Base-by-base conservation (phyloP, 768 basidiomycete species). In the Naganishia randhawae region DNA sequence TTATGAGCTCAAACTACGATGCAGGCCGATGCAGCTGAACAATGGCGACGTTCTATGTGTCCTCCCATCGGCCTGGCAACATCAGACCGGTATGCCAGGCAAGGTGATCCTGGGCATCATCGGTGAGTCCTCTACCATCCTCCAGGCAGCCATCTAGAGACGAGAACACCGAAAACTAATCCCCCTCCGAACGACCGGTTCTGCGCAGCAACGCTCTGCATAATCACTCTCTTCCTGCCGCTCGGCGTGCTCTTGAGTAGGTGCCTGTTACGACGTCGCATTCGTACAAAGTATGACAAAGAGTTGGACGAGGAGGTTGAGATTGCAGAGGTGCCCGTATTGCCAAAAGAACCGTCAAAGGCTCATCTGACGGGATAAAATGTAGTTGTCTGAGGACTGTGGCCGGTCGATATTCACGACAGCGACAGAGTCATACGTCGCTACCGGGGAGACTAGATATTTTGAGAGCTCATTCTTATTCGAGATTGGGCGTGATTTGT, bases 21-120 rank as follows among this genome's bases (percentile, higher is more conserved):
- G 6, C 22, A 55, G 54, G 19, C n/a, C 54, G 6, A 2, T 55
- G 33, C 32, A 19, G 4, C 33, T 33, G 33, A 35, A 55, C 33
- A 33, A 55, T 35, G 54, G 54, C 54, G 35, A 55, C 2, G 29
- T 55, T 3, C 13, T 55, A n/a, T 55, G 54, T 35, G n/a, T 55
- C n/a, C 4, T 35, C 9, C 32, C 54, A 33, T 35, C 54, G 14
- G 54, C 14, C 5, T 31, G 8, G n/a, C 19, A 8, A 8, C 8
- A 13, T 22, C n/a, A 55, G 32, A 35, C 32, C 54, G n/a, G 35
- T 22, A 22, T 35, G 10, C 37, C 54, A 13, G 54, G 33, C 5
- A 9, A 33, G 5, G 29, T 32, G 14, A 55, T 33, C 31, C 33
- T 55, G 2, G 29, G 32, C 22, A 55, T 55, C 19, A 16, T 35